A percentile compares a stretch with the other conserved stretches of the same genome.
These are phyloP conservation scores for Sapria himalayana DNA, from an alignment of 345 rosid genomes.

Conservation along the genomic window DNA sequence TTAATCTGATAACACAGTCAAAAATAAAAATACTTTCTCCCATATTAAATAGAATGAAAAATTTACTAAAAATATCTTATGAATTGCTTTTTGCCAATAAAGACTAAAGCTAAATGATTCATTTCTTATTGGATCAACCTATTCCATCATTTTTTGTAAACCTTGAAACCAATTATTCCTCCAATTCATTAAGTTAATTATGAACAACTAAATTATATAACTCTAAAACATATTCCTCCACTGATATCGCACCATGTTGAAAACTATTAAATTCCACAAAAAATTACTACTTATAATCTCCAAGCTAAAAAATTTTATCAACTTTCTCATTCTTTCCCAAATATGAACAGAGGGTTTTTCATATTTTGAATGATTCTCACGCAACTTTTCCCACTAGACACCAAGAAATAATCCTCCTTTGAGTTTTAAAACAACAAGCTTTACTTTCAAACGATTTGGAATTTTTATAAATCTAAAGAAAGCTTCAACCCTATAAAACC, in stretches of 20 bases:
- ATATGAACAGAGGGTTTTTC: not conserved
- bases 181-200: conserved; percentile 1
- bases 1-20: no score
- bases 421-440: conserved; percentile 1
- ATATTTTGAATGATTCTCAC: not conserved
- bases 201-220: conserved; percentile 1
- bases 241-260: conserved; percentile 2
- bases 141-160: not conserved
- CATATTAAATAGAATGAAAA: no score
- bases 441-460: not conserved
- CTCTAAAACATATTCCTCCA: not conserved
- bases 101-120: not conserved
- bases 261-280: not conserved
- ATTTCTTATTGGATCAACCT: not conserved
- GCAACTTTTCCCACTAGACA: not conserved
- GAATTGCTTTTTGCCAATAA: no score
- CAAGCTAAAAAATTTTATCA: not conserved
- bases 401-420: not conserved
- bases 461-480: not conserved
- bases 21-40: no score
- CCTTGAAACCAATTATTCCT: conserved; percentile 2
- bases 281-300: not conserved
- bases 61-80: no score
- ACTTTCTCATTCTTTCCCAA: conserved; percentile 1
- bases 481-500: conserved; percentile 2